Base-by-base conservation (phyloP, 106 monocot species). In the Dioscorea alata region DNA sequence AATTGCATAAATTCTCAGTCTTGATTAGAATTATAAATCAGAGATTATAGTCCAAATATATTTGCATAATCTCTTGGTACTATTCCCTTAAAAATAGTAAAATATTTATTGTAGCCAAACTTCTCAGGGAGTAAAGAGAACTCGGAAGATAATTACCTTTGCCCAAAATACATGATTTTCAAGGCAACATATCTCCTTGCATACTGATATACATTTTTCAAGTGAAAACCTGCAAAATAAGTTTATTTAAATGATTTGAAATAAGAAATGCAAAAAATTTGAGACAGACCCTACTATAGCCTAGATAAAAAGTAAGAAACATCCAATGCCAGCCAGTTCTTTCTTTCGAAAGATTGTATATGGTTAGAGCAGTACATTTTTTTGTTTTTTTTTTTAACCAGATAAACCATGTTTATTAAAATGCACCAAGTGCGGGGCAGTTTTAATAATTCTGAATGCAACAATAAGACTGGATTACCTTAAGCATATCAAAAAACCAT, bases 151-250 rank as follows among this genome's bases (percentile, higher is more conserved):
- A 50, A 9, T 31, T 24, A 90, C 90, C 90, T 90, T 66, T 86
- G 83, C 23, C 90, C 86, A 81, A 83, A 90, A 68, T 90, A 90
- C 77, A 83, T 73, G 71, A 90, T 66, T 74, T 86, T 86, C 50
- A 90, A 67, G 73, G 90, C 90, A 63, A 86, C 74, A 67, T 76
- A 74, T 83, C 83, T 78, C 57, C 69, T 81, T 24, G 71, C 34
- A 80, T 59, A 74, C 50, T 59, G 50, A 48, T 71, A 64, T 16
- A 78, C 32, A 20, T 23, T 69, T 73, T 69, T 78, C 34, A 23
- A 14, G 12, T 67, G 25, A 67, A 12, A 23, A 76, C 57, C 65
- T 65, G 17, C 71, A 74, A 23, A 54, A 23, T 21, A 18, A 59
- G 22, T 28, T 4, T 31, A 18, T 15, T 35, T 48, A 32, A 50